Evolutionary conservation across 306 rosid species (phyloP).

Genomic region (Ammopiptanthus mongolicus): DNA sequence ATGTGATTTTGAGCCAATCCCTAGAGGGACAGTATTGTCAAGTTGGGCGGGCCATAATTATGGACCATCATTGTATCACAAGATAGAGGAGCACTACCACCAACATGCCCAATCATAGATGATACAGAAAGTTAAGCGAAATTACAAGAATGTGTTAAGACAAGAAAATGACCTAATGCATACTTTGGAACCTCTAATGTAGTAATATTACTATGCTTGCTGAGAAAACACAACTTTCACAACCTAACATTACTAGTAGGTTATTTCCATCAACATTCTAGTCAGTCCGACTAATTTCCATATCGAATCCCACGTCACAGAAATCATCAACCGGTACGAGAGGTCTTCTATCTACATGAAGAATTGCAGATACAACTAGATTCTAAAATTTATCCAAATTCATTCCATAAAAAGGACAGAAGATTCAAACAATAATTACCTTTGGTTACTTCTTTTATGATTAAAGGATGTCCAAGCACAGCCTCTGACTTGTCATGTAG

Average conservation of each 20-base stretch:
- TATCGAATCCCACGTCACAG: not conserved
- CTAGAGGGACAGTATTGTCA: not conserved
- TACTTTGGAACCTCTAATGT: not conserved
- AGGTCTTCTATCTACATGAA: not conserved
- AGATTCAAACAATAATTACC: conserved; percentile 32
- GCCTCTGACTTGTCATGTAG: conserved; percentile 30
- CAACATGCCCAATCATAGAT: not conserved
- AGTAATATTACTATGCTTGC: not conserved
- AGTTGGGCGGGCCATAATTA: not conserved
- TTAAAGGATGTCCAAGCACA: conserved; percentile 45
- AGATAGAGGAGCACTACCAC: not conserved
- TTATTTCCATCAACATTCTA: not conserved
- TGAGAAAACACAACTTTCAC: not conserved
- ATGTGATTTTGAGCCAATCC: not conserved
- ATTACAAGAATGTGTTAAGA: not conserved
- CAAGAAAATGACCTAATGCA: not conserved
- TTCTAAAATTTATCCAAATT: not conserved
- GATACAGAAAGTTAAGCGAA: not conserved
- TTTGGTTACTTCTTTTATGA: conserved; percentile 34
- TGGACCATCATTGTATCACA: not conserved
- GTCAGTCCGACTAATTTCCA: not conserved
- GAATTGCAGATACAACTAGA: not conserved
- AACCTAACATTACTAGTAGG: not conserved
- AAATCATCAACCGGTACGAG: not conserved
- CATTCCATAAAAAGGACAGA: not conserved